Base-by-base conservation (phyloP, 2,329 filamentous ascomycete species). In the Phialocephala sp. region DNA sequence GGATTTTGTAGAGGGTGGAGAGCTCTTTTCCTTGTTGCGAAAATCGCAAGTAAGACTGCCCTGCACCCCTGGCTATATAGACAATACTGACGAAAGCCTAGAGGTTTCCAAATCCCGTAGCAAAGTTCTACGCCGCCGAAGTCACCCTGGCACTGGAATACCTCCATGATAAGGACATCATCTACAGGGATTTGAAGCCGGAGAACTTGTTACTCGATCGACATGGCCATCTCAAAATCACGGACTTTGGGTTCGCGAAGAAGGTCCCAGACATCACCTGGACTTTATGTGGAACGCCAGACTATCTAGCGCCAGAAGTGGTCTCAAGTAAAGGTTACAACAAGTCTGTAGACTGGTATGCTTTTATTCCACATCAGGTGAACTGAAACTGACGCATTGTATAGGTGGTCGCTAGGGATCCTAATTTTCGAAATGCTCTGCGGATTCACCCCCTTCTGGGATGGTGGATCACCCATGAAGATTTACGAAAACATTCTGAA, bases 291-390 rank as follows among this genome's bases (percentile, higher is more conserved):
- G 95, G 95, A 67, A 99, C 95, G 14, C 95, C 95, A 8, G 95
- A 99, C 80, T 99, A 99, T 77, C 87, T 99, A 41, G 95, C 95
- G 0, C 95, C 95, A 0, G 95, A 99, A 80, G 95, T 99, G 15
- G 95, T 99, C n/a, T 94, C 93, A 66, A 97, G 94, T 79, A 98
- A 98, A 81, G 95, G 95, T 61, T 99, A 99, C 84, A 99, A 99
- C 83, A 99, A 98, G 79, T 97, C 94, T 47, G 95, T 99, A 20
- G 95, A 99, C 78, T 99, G 95, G 95, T 97, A 82, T 82, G 91
- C 81, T 55, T 64, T 64, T 45, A 52, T 56, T 66, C 63, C 41
- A 20, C 11, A 22, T 64, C 56, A 72, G 27, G 39, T 24, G 41
- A 39, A 27, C 27, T n/a, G 60, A 14, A 8, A 54, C 63, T 75